These are phyloP conservation scores for Avicennia marina DNA, from an alignment of 257 asterid genomes.

Conservation along the genomic window DNA sequence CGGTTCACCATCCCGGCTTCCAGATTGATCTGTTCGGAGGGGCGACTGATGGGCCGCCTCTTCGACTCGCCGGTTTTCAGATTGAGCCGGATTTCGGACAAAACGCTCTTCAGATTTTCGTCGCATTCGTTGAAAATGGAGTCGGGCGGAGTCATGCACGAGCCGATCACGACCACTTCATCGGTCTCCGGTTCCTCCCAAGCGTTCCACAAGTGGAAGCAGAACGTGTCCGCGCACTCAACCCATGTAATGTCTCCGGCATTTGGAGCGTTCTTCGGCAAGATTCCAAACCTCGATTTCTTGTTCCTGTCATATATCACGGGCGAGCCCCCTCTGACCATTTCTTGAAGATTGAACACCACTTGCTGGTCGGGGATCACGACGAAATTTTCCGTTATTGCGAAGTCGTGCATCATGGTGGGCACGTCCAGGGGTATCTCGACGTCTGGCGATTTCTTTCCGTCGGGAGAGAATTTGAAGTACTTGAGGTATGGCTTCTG, in stretches of 20 bases:
- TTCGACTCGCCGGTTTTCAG: slow-evolving; percentile 50
- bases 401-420: slow-evolving; percentile 78
- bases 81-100: slow-evolving; percentile 61
- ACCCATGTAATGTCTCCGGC: slow-evolving; percentile 39
- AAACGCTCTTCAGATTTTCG: slow-evolving; percentile 36
- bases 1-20: slow-evolving; percentile 82
- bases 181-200: slow-evolving; percentile 69
- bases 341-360: slow-evolving; percentile 66
- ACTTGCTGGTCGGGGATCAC: slow-evolving; percentile 76
- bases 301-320: slow-evolving; percentile 52
- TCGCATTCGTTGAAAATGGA: slow-evolving; percentile 63
- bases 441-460: slow-evolving; percentile 43
- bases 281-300: slow-evolving; percentile 50
- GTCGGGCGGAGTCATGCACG: slow-evolving; percentile 82
- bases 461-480: slow-evolving; percentile 43
- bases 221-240: slow-evolving; percentile 49
- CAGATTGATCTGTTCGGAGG: slow-evolving; percentile 39
- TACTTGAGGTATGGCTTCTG: slow-evolving; percentile 47
- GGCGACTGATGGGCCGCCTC: slow-evolving; percentile 25
- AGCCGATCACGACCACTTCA: slow-evolving; percentile 65
- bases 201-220: slow-evolving; percentile 74
- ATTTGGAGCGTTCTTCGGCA: slow-evolving; percentile 30
- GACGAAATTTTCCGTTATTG: slow-evolving; percentile 60
- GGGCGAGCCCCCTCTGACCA: slow-evolving; percentile 65
- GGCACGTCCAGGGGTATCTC: slow-evolving; percentile 46